phyloP scores from a whole-genome alignment of 2,329 filamentous ascomycete genomes.

The Geosmithia putterillii region DNA sequence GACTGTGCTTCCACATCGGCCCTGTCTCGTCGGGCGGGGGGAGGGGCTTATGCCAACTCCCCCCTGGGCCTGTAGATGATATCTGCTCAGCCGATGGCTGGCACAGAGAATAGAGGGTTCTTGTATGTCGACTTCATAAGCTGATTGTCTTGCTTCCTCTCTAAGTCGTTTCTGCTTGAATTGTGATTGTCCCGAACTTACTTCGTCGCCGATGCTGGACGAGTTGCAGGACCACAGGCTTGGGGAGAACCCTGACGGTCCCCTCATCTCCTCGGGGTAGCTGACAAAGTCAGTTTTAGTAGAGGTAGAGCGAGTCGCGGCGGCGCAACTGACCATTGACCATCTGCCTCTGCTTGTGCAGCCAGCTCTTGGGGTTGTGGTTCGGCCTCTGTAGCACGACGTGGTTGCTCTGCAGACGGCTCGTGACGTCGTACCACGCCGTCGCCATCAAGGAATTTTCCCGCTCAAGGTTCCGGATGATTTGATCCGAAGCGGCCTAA shows the following conservation, averaged over 20 bases:
- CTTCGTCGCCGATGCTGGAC: not conserved
- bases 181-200: not conserved
- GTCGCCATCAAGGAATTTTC: constrained; percentile 69
- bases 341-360: constrained; percentile 69
- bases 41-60: not conserved
- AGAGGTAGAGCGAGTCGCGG: constrained; percentile 29
- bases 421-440: constrained; percentile 79
- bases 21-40: not conserved
- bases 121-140: not conserved
- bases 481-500: constrained; percentile 39
- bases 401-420: constrained; percentile 70
- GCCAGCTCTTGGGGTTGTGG: constrained; percentile 68
- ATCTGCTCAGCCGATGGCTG: not conserved
- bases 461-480: constrained; percentile 57
- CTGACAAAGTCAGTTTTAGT: constrained; percentile 25
- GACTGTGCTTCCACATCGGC: not conserved
- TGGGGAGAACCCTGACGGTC: not conserved
- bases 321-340: constrained; percentile 44
- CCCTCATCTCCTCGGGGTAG: constrained; percentile 32
- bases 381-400: constrained; percentile 64
- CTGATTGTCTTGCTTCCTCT: not conserved
- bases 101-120: not conserved
- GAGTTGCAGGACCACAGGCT: not conserved
- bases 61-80: not conserved
- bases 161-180: not conserved